Evolutionary conservation across 176 grass and related monocot genomes (phyloP), one percentile per base, ranked within the genome.

Genomic region (Hyparrhenia diplandra): DNA sequence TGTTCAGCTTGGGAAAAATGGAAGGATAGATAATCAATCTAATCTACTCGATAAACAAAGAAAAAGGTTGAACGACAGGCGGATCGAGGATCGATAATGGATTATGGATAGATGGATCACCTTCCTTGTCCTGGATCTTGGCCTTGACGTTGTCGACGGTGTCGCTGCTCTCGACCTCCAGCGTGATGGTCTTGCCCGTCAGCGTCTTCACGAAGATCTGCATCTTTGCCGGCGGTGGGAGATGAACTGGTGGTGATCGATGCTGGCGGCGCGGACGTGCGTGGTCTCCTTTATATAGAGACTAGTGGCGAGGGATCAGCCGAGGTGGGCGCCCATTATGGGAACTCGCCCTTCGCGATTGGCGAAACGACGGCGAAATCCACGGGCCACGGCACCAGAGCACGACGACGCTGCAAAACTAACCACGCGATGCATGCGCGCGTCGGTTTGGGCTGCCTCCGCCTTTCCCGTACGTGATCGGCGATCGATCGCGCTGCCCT

Each of bases 121-220:
- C 87, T 67, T 88, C 82, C 76, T 88, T 88, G 81, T 88, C 94
- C 84, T 93, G 94, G 81, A 97, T 97, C 94, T 97, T 97, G 23
- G 91, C 82, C 78, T 97, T 93, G 57, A 93, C 88, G 67, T 91
- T 97, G 66, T 89, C 91, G 80, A 97, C 74, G 86, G 88, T 97
- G 67, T 97, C 94, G 88, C 91, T 97, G 84, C 90, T 97, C 91
- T 97, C 94, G 5, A 93, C 94, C 86, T 97, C 94, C 70, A 97
- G 94, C 42, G 94, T 97, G 91, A 97, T 89, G 73, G 94, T 97
- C 91, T 97, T 97, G 69, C 94, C 94, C 4, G 88, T 93, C 64
- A 93, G 90, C 64, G 94, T 93, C 87, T 97, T 97, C 69, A 97
- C 91, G 78, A 93, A 97, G 79, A 91, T 92, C 87, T 92, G 51